A percentile compares a stretch with the other conserved stretches of the same genome.
These are phyloP conservation scores for Phytophthora capsici DNA, from an alignment of 352 stramenopile genomes.

Conservation along the genomic window DNA sequence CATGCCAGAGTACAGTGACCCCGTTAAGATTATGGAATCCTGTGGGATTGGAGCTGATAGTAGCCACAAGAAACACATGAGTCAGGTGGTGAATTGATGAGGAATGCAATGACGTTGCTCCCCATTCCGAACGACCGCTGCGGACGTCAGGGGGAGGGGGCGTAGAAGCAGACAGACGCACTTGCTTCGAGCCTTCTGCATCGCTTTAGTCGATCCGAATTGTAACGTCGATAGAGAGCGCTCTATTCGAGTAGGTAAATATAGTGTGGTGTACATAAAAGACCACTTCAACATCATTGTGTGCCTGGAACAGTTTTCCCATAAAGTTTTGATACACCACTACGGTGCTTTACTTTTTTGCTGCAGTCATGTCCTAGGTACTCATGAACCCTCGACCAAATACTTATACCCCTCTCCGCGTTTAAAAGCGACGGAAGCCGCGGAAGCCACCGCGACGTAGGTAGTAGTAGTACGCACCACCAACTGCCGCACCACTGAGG, in stretches of 20 bases:
- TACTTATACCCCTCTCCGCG: neutral
- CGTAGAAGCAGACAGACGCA: conserved; percentile 23
- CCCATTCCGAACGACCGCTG: neutral
- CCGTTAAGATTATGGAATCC: conserved; percentile 58
- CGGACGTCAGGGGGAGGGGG: neutral
- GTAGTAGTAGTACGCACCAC: conserved; percentile 69
- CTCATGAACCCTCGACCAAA: neutral
- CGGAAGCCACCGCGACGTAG: conserved; percentile 43
- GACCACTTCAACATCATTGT: conserved; percentile 21
- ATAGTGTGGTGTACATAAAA: conserved; percentile 17
- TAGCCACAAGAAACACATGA: conserved; percentile 10
- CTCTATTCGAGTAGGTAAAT: conserved; percentile 26
- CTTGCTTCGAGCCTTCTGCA: conserved; percentile 64
- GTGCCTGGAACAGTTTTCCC: neutral
- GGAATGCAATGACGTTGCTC: neutral
- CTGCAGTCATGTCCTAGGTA: neutral
- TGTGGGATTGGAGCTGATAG: conserved; percentile 51
- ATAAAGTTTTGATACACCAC: neutral
- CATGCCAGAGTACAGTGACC: conserved; percentile 82
- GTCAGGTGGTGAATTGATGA: conserved; percentile 6
- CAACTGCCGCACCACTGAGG: conserved; percentile 67
- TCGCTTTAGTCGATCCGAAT: conserved; percentile 16
- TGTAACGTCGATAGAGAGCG: conserved; percentile 1
- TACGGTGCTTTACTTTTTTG: neutral
- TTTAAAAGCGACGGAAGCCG: conserved; percentile 38